phyloP scores from a whole-genome alignment of 306 rosid species.

The Phaseolus lunatus region DNA sequence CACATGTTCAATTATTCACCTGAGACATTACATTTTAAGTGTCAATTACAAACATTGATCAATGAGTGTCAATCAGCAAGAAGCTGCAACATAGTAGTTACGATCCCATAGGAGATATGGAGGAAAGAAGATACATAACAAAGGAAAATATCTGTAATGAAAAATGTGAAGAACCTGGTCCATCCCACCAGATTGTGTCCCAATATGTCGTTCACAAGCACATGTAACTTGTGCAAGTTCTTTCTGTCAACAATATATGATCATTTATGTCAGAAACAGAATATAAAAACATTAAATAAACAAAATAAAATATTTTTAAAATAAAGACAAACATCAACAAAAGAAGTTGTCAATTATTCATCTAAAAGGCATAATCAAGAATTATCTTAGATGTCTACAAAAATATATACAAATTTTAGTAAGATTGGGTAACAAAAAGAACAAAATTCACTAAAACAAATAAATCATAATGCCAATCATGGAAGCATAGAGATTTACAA shows the following conservation, averaged over 20 bases:
- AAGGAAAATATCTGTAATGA: conserved; percentile 13
- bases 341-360: conserved; percentile 5
- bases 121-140: conserved; percentile 23
- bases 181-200: conserved; percentile 99
- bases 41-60: conserved; percentile 16
- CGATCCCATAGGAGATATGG: conserved; percentile 19
- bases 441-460: neutral
- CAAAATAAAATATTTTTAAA: conserved; percentile 17
- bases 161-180: conserved; percentile 73
- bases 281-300: neutral
- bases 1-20: neutral
- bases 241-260: conserved; percentile 66
- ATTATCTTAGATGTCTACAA: conserved; percentile 8
- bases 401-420: neutral
- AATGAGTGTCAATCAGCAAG: conserved; percentile 19
- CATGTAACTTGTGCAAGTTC: conserved; percentile 94
- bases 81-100: conserved; percentile 18
- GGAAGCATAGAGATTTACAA: conserved; percentile 8
- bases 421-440: neutral
- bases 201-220: conserved; percentile 89
- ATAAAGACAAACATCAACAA: conserved; percentile 20
- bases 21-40: neutral
- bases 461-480: no score
- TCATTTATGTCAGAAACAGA: conserved; percentile 44
- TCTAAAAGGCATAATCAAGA: neutral